A percentile compares a stretch with the other conserved stretches of the same genome.
Conservation (phyloP, 2,329 filamentous ascomycete genomes). For the Colletotrichum sojae region DNA sequence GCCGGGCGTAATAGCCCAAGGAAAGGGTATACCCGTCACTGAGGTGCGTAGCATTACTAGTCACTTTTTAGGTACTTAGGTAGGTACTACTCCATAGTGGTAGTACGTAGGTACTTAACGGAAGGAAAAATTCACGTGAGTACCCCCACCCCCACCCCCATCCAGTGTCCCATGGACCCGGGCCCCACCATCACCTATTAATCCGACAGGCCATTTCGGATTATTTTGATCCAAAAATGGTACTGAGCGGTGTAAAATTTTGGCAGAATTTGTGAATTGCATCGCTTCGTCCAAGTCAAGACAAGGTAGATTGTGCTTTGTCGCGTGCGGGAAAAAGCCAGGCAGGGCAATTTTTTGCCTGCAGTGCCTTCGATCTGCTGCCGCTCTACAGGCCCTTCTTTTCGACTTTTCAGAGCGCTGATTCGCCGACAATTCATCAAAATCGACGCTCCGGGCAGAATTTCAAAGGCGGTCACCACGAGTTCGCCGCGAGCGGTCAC, state of each 20-base stretch:
- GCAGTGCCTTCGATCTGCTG: conserved; percentile 6
- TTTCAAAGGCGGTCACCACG: conserved; percentile 38
- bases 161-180: too few species aligned
- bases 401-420: conserved; percentile 13
- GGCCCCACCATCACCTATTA: conserved; percentile 16
- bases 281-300: conserved; percentile 32
- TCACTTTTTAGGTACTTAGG: too few species aligned
- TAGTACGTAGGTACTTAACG: too few species aligned
- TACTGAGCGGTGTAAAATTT: conserved; percentile 57
- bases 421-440: conserved; percentile 28
- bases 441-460: conserved; percentile 32
- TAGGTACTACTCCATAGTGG: too few species aligned
- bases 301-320: conserved; percentile 22
- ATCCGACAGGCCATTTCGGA: conserved; percentile 35
- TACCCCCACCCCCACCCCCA: too few species aligned
- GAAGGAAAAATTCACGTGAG: conserved; percentile 26
- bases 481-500: conserved; percentile 23
- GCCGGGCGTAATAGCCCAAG: too few species aligned
- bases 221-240: conserved; percentile 33
- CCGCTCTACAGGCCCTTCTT: not conserved
- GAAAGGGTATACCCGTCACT: too few species aligned
- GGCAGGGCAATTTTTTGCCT: conserved; percentile 35
- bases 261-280: conserved; percentile 54
- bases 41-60: too few species aligned
- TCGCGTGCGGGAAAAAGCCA: conserved; percentile 27